A percentile compares a stretch with the other conserved stretches of the same genome.
phyloP scores from a whole-genome alignment of 306 rosid genomes.

The Medicago ruthenica region DNA sequence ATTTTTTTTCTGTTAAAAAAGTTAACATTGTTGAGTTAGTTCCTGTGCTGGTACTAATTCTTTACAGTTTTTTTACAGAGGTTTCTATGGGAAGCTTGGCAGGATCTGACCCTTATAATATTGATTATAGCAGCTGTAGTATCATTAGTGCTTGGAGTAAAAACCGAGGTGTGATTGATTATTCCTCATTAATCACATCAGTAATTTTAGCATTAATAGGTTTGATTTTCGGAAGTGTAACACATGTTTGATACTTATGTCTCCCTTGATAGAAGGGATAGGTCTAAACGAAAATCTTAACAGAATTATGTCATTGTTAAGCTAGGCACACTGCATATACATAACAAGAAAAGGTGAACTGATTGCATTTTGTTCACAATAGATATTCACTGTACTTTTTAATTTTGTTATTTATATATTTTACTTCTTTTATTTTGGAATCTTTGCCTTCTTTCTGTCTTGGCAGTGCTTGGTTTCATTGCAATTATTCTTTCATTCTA shows the following conservation, averaged over 20 bases:
- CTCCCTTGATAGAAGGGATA: constrained; percentile 2
- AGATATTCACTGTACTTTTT: background rate
- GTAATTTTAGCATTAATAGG: constrained; percentile 23
- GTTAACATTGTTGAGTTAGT: constrained; percentile 22
- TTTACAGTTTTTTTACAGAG: constrained; percentile 58
- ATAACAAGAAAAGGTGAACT: constrained; percentile 26
- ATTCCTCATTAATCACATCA: constrained; percentile 22
- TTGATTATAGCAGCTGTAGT: constrained; percentile 88
- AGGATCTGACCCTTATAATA: constrained; percentile 91
- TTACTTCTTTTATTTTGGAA: constrained; percentile 10
- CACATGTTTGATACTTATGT: constrained; percentile 14
- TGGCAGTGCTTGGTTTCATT: constrained; percentile 25
- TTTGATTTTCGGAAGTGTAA: constrained; percentile 36
- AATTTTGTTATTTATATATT: background rate
- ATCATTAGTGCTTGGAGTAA: constrained; percentile 83
- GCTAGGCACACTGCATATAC: background rate
- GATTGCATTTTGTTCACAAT: constrained; percentile 24
- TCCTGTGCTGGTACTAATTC: constrained; percentile 26
- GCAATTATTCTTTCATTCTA: constrained; percentile 17
- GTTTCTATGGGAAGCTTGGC: constrained; percentile 99
- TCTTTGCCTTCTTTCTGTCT: background rate
- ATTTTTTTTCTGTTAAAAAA: background rate
- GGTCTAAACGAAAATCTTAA: constrained; percentile 19
- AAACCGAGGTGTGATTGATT: constrained; percentile 73
- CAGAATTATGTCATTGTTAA: constrained; percentile 1